These are phyloP conservation scores for Phytophthora pseudosyringae DNA, from an alignment of 352 stramenopile species.

Conservation along the genomic window DNA sequence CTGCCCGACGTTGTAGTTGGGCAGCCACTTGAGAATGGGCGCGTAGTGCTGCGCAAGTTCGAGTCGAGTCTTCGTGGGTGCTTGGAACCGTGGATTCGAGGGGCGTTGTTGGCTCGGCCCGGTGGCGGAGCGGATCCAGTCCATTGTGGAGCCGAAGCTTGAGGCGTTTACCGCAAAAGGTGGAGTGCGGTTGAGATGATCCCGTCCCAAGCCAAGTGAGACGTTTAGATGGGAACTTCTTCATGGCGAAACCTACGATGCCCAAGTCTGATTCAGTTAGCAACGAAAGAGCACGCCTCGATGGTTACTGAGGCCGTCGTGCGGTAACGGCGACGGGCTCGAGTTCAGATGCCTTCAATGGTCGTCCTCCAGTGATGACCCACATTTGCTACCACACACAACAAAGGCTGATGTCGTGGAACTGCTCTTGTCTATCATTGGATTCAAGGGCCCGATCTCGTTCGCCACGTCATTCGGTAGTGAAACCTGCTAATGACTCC, in stretches of 20 bases:
- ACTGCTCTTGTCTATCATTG: conserved; percentile 9
- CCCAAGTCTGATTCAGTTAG: not conserved
- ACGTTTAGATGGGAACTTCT: conserved; percentile 2
- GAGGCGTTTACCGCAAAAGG: not conserved
- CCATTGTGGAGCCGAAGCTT: conserved; percentile 9
- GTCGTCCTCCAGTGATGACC: conserved; percentile 1
- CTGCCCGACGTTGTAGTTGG: conserved; percentile 47
- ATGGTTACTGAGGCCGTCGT: not conserved
- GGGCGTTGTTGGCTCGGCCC: not conserved
- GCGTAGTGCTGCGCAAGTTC: conserved; percentile 26
- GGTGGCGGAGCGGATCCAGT: conserved; percentile 30
- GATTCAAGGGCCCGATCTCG: not conserved
- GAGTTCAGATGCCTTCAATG: not conserved
- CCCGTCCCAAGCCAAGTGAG: not conserved
- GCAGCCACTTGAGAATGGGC: conserved; percentile 60
- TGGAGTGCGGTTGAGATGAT: not conserved
- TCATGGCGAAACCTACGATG: conserved; percentile 11
- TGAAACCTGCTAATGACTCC: no score
- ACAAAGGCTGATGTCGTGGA: not conserved
- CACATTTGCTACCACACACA: not conserved
- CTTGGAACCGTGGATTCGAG: conserved; percentile 11
- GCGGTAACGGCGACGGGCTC: not conserved
- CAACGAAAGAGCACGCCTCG: not conserved
- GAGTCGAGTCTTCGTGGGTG: conserved; percentile 23
- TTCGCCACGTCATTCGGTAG: not conserved